phyloP scores from a whole-genome alignment of 345 rosid species.

The Carallia brachiata region DNA sequence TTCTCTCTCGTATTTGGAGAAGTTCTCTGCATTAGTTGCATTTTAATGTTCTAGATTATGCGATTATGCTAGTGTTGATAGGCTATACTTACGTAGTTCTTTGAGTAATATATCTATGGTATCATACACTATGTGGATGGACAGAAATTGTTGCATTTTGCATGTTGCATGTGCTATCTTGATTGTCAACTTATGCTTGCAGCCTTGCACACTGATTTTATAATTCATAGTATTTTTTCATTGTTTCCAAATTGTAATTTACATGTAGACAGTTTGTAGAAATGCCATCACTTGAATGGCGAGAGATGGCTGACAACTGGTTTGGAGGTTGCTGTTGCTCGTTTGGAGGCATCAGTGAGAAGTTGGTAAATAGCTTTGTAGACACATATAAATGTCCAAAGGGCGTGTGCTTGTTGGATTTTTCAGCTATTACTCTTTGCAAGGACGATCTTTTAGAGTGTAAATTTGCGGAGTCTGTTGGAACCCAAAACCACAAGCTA shows the following conservation, averaged over 20 bases:
- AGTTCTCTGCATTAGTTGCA: no score
- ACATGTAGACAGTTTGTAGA: constrained; percentile 56
- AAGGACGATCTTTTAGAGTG: constrained; percentile 58
- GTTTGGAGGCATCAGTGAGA: constrained; percentile 85
- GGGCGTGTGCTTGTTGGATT: constrained; percentile 60
- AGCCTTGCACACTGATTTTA: not conserved
- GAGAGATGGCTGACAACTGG: constrained; percentile 95
- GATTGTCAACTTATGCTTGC: not conserved
- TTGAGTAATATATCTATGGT: no score
- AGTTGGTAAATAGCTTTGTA: constrained; percentile 74
- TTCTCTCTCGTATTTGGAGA: no score
- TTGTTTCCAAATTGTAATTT: constrained; percentile 7
- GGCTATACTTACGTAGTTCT: no score
- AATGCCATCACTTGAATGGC: constrained; percentile 87
- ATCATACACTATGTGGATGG: not conserved
- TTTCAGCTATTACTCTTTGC: constrained; percentile 58
- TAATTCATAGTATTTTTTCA: not conserved
- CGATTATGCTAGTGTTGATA: no score
- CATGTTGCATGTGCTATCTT: not conserved
- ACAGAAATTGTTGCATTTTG: not conserved
- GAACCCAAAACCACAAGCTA: constrained; percentile 12
- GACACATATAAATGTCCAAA: constrained; percentile 51
- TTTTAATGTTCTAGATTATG: no score
- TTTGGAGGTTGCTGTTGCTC: constrained; percentile 94
- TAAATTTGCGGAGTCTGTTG: constrained; percentile 25